A percentile compares a stretch with the other conserved stretches of the same genome.
Conservation (phyloP, 352 stramenopile genomes). For the Pseudoperonospora humuli region DNA sequence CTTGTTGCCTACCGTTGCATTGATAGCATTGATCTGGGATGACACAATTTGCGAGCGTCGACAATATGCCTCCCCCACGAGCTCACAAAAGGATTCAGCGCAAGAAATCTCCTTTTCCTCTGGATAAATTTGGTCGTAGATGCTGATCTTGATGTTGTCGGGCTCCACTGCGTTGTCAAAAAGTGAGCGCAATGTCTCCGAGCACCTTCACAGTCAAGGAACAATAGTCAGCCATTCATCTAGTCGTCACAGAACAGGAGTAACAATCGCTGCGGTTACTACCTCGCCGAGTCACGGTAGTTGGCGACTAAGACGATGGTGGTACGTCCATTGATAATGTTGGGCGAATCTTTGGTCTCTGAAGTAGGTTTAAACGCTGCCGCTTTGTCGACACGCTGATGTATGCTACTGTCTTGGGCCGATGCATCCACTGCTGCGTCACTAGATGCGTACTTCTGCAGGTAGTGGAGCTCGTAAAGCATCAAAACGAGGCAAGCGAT, state of each 20-base stretch:
- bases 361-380: slow-evolving; percentile 1
- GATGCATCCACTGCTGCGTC: slow-evolving; percentile 20
- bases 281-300: slow-evolving; percentile 74
- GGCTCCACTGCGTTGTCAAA: slow-evolving; percentile 61
- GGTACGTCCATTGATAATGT: slow-evolving; percentile 47
- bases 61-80: slow-evolving; percentile 53
- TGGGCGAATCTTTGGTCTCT: slow-evolving; percentile 18
- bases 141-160: slow-evolving; percentile 49
- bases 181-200: slow-evolving; percentile 72
- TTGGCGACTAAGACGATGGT: slow-evolving; percentile 78
- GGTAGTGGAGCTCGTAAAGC: slow-evolving; percentile 73
- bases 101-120: slow-evolving; percentile 57
- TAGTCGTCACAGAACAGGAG: background rate
- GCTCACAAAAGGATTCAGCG: slow-evolving; percentile 55
- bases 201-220: slow-evolving; percentile 27
- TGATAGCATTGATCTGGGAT: slow-evolving; percentile 54
- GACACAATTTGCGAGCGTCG: slow-evolving; percentile 58
- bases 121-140: slow-evolving; percentile 70
- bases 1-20: slow-evolving; percentile 56
- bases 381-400: slow-evolving; percentile 24
- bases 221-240: background rate
- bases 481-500: slow-evolving; percentile 62
- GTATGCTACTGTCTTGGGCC: slow-evolving; percentile 23
- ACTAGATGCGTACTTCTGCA: slow-evolving; percentile 56
- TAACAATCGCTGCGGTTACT: background rate